Percentiles rank a stretch among this genome's conserved stretches.
Evolutionary conservation across 73 alveolate species (phyloP).

Genomic region (Paramecium pentaurelia): DNA sequence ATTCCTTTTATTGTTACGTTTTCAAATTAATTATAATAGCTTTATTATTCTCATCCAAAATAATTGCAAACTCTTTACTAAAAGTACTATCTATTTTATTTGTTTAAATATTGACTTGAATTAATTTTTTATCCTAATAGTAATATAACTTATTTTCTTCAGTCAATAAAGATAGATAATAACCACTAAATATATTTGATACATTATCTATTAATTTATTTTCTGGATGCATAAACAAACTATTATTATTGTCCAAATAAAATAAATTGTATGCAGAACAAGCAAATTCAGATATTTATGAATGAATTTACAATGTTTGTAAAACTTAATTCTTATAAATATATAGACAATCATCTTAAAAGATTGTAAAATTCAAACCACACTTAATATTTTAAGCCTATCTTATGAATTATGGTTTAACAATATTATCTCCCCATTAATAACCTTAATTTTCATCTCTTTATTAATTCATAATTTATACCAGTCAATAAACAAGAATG

Average conservation of each 20-base stretch:
- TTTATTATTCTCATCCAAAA: neutral
- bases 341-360: neutral
- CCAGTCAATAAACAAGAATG: slow-evolving; percentile 21
- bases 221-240: neutral
- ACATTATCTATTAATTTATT: neutral
- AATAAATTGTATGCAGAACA: slow-evolving; percentile 30
- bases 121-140: neutral
- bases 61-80: slow-evolving; percentile 1
- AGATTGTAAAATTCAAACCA: slow-evolving; percentile 23
- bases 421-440: neutral
- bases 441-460: neutral
- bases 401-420: neutral
- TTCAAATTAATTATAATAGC: neutral
- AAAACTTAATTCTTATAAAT: neutral
- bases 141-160: slow-evolving; percentile 2
- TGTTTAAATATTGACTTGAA: neutral
- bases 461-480: neutral
- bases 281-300: neutral
- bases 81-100: neutral
- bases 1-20: neutral
- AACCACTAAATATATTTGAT: slow-evolving; percentile 8
- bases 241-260: neutral
- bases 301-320: neutral
- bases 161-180: neutral
- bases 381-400: neutral